Conservation (phyloP, 2,329 filamentous ascomycete genomes). For the Clarireedia homoeocarpa region DNA sequence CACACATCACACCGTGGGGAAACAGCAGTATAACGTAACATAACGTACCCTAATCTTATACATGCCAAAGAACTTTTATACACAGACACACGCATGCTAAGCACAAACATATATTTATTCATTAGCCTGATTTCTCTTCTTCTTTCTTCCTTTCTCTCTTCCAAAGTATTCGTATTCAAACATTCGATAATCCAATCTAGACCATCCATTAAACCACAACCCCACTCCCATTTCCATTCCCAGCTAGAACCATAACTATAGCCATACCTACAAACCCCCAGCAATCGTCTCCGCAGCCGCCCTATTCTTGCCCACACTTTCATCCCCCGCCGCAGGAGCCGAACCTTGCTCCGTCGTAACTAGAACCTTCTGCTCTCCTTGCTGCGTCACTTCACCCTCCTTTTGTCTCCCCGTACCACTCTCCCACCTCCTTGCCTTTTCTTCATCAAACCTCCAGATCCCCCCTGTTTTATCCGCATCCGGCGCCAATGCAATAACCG, state of each 20-base stretch:
- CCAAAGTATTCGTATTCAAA: neutral
- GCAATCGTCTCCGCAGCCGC: neutral
- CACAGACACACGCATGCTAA: too few species aligned
- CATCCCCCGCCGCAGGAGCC: too few species aligned
- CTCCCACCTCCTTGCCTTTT: conserved; percentile 20
- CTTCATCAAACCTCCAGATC: conserved; percentile 59
- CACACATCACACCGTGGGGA: too few species aligned
- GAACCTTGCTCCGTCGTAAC: too few species aligned
- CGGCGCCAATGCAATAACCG: conserved; percentile 31
- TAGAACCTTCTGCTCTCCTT: too few species aligned
- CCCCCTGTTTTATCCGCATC: conserved; percentile 60
- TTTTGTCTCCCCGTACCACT: neutral
- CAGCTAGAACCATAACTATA: neutral
- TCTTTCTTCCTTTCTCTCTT: neutral
- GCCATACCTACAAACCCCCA: neutral
- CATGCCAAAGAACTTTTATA: too few species aligned
- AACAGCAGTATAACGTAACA: too few species aligned
- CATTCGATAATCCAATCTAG: neutral
- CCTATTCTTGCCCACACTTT: neutral
- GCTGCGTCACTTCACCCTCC: neutral
- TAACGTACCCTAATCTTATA: too few species aligned
- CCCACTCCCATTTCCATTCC: neutral
- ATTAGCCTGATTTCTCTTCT: neutral
- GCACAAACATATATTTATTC: too few species aligned
- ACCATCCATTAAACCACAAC: neutral